phyloP scores from a whole-genome alignment of 495 filamentous ascomycete genomes.

The Apiosordaria backusii region DNA sequence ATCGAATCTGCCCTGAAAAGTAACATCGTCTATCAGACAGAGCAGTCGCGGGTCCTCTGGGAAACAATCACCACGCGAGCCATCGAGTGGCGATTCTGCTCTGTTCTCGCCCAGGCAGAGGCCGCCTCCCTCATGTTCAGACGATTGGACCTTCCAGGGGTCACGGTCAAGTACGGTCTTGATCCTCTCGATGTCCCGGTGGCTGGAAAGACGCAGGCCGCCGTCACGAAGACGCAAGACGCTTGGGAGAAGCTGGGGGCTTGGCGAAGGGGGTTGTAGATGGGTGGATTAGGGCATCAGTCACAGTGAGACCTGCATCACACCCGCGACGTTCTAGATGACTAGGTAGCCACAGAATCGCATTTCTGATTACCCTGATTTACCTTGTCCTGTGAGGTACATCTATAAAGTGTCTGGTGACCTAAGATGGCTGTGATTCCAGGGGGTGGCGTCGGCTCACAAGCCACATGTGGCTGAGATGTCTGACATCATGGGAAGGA shows the following conservation, averaged over 20 bases:
- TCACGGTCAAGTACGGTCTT: neutral
- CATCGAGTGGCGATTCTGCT: neutral
- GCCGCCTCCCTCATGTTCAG: neutral
- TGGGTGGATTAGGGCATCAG: too few species aligned
- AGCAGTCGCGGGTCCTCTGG: neutral
- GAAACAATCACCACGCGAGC: neutral
- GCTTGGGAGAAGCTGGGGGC: too few species aligned
- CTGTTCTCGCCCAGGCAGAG: neutral
- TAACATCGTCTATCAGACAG: neutral
- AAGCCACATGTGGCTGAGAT: neutral
- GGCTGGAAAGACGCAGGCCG: too few species aligned
- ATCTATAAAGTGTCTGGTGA: too few species aligned
- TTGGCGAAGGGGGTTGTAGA: too few species aligned
- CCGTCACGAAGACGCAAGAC: too few species aligned
- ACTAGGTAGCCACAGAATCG: too few species aligned
- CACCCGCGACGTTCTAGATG: too few species aligned
- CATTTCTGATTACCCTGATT: too few species aligned
- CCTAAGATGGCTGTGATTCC: neutral
- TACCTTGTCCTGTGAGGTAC: too few species aligned
- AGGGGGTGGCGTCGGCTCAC: neutral
- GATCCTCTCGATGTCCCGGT: neutral
- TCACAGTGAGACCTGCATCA: too few species aligned
- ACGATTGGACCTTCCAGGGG: neutral
- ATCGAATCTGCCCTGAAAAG: neutral
- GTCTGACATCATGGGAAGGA: neutral